Conservation (phyloP, 345 rosid genomes). For the Euclidium syriacum region DNA sequence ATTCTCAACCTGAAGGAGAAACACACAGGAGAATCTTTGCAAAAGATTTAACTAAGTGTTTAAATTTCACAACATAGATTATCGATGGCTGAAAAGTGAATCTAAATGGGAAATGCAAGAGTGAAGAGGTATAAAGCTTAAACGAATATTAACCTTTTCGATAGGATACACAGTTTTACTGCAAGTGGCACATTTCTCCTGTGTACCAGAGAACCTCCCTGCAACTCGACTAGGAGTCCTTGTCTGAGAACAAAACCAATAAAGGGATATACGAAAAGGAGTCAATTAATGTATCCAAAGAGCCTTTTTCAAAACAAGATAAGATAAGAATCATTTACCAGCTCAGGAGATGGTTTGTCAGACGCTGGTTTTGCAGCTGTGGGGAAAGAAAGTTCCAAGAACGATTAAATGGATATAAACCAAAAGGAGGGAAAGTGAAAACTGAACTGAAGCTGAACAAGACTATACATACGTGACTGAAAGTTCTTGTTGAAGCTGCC, state of each 20-base stretch:
- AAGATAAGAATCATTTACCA: slow-evolving; percentile 21
- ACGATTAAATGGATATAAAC: neutral
- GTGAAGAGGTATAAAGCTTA: neutral
- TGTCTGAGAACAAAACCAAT: slow-evolving; percentile 38
- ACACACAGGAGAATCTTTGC: neutral
- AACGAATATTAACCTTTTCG: slow-evolving; percentile 54
- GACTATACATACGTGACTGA: slow-evolving; percentile 36
- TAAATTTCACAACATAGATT: neutral
- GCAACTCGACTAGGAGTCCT: slow-evolving; percentile 74
- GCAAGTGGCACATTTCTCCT: slow-evolving; percentile 72
- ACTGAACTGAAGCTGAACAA: neutral
- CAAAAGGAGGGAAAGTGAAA: neutral
- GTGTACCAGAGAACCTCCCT: slow-evolving; percentile 71
- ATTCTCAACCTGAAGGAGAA: neutral
- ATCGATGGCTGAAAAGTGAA: neutral
- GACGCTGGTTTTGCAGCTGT: slow-evolving; percentile 50
- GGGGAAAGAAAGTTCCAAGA: neutral
- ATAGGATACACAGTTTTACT: slow-evolving; percentile 74
- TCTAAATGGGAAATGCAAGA: neutral
- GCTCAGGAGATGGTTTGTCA: slow-evolving; percentile 37
- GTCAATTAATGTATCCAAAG: neutral
- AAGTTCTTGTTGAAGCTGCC: slow-evolving; percentile 47
- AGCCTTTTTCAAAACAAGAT: neutral
- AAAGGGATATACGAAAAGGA: neutral
- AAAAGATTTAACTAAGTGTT: neutral